phyloP scores from a whole-genome alignment of 768 basidiomycete genomes.

The Boletus edulis region DNA sequence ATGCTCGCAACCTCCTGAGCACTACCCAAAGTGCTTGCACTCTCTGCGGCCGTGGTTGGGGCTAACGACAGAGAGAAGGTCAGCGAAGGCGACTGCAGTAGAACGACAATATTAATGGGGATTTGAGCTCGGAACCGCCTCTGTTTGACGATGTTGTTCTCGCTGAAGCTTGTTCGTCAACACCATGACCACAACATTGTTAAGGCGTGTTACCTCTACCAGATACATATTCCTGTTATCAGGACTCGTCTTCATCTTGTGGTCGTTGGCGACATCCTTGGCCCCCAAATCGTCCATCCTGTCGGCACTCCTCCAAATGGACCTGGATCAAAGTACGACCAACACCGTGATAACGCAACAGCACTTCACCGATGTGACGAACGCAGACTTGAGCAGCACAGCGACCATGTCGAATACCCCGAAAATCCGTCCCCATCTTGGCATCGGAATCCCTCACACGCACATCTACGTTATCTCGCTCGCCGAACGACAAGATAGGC shows the following conservation, averaged over 20 bases:
- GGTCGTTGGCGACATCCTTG: constrained; percentile 13
- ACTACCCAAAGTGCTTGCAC: too few species aligned
- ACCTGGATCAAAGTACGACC: constrained; percentile 7
- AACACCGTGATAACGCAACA: background rate
- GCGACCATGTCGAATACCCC: background rate
- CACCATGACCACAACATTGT: constrained; percentile 8
- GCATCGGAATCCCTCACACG: constrained; percentile 38
- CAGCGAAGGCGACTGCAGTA: too few species aligned
- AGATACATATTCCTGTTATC: constrained; percentile 23
- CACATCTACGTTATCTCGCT: constrained; percentile 61
- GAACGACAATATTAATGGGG: too few species aligned
- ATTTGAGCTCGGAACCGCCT: too few species aligned
- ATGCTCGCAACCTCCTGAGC: too few species aligned
- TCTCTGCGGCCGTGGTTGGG: too few species aligned
- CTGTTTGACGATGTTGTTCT: too few species aligned
- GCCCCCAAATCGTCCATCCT: constrained; percentile 11
- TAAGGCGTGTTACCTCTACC: constrained; percentile 13
- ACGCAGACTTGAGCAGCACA: background rate
- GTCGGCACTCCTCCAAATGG: constrained; percentile 13
- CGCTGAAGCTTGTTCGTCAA: too few species aligned
- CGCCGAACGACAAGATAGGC: constrained; percentile 52
- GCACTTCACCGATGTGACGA: background rate
- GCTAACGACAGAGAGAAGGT: too few species aligned
- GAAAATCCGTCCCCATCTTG: background rate
- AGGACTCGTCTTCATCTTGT: constrained; percentile 18